phyloP scores from a whole-genome alignment of 345 rosid genomes.

The Leavenworthia alabamica region DNA sequence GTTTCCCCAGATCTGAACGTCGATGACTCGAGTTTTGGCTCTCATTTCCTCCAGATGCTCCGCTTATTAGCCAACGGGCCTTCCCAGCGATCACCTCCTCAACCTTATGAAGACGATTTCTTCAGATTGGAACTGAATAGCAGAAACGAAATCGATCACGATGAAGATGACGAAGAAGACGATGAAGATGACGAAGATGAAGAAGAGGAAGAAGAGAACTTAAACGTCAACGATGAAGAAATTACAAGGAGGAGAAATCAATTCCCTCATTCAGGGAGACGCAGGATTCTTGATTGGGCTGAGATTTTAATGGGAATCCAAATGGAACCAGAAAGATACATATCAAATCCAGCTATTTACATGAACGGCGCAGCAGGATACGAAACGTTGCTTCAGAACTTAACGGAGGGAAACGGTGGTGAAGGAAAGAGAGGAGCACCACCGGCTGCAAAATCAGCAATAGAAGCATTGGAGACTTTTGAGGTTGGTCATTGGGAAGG shows the following conservation, averaged over 20 bases:
- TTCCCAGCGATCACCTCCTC: conserved; percentile 31
- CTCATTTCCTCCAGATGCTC: conserved; percentile 61
- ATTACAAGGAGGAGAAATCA: conserved; percentile 37
- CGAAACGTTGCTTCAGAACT: conserved; percentile 55
- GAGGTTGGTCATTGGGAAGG: conserved; percentile 33
- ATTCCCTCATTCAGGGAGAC: conserved; percentile 51
- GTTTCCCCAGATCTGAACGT: conserved; percentile 37
- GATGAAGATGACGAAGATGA: too few relatives aligned
- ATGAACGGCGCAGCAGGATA: conserved; percentile 50
- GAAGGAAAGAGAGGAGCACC: conserved; percentile 64
- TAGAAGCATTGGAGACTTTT: conserved; percentile 38
- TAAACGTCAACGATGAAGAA: conserved; percentile 17
- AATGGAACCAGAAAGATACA: conserved; percentile 44
- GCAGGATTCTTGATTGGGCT: conserved; percentile 65
- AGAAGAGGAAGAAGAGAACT: conserved; percentile 31
- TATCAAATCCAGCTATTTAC: conserved; percentile 55
- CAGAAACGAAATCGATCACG: conserved; percentile 50
- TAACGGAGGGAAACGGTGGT: conserved; percentile 54
- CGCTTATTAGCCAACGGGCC: conserved; percentile 53
- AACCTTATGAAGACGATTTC: conserved; percentile 49
- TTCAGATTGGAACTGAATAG: conserved; percentile 54
- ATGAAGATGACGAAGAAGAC: conserved; percentile 43
- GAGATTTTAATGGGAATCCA: conserved; percentile 65
- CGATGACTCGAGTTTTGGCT: conserved; percentile 46
- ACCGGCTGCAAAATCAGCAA: conserved; percentile 46